Evolutionary conservation across 1,139 yeast genomes (phyloP), one percentile per base, ranked within the genome.

Genomic region (Pichia kudriavzevii): DNA sequence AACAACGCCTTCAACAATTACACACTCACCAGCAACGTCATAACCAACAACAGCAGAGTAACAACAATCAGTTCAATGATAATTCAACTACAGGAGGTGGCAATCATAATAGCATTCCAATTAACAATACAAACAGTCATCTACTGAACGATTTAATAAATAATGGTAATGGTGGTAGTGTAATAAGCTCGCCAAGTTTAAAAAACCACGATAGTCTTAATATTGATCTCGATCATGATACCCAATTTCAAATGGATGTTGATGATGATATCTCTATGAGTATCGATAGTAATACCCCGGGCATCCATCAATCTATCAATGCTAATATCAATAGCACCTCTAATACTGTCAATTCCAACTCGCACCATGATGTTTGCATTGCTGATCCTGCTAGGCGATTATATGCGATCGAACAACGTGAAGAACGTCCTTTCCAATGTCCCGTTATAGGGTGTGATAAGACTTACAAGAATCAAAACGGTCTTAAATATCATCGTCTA

Each of bases 371-470:
- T 30, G 77, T 79, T 62, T 80, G 78, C 52, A 79, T 81, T 32
- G 88, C 79, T 53, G 96, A 88, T 58, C 98, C 97, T 0, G 95
- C 96, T 1, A 74, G 97, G 46, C 93, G 88, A 53, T 63, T 91
- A 41, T 88, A 88, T 55, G 95, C 87, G 29, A 79, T 84, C 69
- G 96, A 88, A 59, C 80, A 80, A 46, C 91, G 83, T 42, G 95
- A 87, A 50, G 85, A 85, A 56, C 81, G 91, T 59, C 98, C 99
- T 16, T 91, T 82, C 66, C 87, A 82, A 58, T 91, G 99, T 63
- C 98, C 97, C 1, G 98, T 91, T 27, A 83, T 87, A 53, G 98
- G 98, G 6, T 91, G 99, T 61, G 97, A 88, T 52, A 91, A 91
- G 66, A 88, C 93, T 24, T 91, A 91, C 62, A 91, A 91, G 66